Evolutionary conservation across 2,329 filamentous ascomycete species (phyloP).

Genomic region (Colletotrichum sp.): DNA sequence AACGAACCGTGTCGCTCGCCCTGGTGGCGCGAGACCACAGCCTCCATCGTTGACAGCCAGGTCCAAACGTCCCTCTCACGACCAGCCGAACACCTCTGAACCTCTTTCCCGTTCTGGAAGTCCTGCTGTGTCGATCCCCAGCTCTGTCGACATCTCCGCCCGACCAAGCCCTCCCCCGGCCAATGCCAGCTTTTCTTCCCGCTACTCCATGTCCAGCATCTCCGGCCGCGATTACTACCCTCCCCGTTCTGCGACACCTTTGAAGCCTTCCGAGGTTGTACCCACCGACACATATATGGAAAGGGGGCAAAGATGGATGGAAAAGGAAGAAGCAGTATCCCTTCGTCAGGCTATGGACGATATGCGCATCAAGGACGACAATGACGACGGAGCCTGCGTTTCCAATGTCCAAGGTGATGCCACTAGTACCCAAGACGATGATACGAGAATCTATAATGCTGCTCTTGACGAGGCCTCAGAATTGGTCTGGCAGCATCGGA

Average conservation of each 20-base stretch:
- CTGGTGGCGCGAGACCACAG: constrained; percentile 73
- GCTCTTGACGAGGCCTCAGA: constrained; percentile 81
- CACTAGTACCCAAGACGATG: constrained; percentile 50
- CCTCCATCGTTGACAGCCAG: constrained; percentile 41
- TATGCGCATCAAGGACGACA: constrained; percentile 61
- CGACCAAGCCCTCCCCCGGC: neutral
- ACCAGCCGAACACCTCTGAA: constrained; percentile 28
- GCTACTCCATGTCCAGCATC: constrained; percentile 51
- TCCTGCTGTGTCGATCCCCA: neutral
- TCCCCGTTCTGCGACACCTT: constrained; percentile 42
- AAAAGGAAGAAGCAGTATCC: constrained; percentile 77
- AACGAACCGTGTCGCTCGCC: constrained; percentile 69
- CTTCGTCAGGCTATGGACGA: constrained; percentile 76
- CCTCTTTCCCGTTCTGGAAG: constrained; percentile 4
- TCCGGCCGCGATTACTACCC: constrained; percentile 60
- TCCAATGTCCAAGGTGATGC: constrained; percentile 24
- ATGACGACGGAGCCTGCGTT: neutral
- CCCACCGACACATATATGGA: constrained; percentile 75
- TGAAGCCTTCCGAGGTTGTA: constrained; percentile 66
- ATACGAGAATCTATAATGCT: constrained; percentile 67
- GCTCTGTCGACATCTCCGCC: constrained; percentile 23
- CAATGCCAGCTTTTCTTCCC: constrained; percentile 51
- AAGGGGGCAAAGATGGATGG: constrained; percentile 77
- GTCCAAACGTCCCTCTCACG: constrained; percentile 36
- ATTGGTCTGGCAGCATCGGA: constrained; percentile 78